phyloP scores from a whole-genome alignment of 2,329 filamentous ascomycete species.

The Alternaria sp. region DNA sequence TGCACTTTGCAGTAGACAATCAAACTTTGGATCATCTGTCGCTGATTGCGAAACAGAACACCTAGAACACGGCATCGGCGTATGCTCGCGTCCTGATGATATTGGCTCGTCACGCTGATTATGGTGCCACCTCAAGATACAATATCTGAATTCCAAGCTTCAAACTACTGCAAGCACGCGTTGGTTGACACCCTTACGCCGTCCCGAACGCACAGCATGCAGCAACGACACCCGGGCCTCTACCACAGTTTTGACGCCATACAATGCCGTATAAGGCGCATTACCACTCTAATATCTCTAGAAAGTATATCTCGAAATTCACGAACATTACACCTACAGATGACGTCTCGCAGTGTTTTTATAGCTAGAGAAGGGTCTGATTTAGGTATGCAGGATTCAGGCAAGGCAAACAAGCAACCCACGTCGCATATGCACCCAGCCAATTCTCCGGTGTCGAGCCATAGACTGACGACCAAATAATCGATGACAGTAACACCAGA shows the following conservation, averaged over 20 bases:
- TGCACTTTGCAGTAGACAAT: neutral
- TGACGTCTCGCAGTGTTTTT: neutral
- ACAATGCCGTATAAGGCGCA: constrained; percentile 4
- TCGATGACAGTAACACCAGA: constrained; percentile 8
- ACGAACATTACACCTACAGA: neutral
- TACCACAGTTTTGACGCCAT: constrained; percentile 6
- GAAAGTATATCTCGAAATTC: neutral
- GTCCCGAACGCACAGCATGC: constrained; percentile 2
- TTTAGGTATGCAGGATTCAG: constrained; percentile 16
- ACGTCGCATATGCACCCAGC: constrained; percentile 15
- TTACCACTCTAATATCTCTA: neutral
- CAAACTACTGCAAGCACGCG: constrained; percentile 7
- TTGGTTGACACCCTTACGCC: neutral
- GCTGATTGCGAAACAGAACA: constrained; percentile 4
- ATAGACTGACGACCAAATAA: constrained; percentile 4
- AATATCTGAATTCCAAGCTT: neutral
- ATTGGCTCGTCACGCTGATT: neutral
- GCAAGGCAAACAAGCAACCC: constrained; percentile 18
- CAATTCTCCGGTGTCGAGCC: constrained; percentile 12
- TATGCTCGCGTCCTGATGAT: neutral
- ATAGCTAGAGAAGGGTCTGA: constrained; percentile 12
- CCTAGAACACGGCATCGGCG: constrained; percentile 4
- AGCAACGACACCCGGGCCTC: constrained; percentile 1
- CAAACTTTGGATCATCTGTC: neutral
- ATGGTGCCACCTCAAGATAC: constrained; percentile 1